phyloP scores from a whole-genome alignment of 176 grass and related monocot genomes.

The Oryza glaberrima region DNA sequence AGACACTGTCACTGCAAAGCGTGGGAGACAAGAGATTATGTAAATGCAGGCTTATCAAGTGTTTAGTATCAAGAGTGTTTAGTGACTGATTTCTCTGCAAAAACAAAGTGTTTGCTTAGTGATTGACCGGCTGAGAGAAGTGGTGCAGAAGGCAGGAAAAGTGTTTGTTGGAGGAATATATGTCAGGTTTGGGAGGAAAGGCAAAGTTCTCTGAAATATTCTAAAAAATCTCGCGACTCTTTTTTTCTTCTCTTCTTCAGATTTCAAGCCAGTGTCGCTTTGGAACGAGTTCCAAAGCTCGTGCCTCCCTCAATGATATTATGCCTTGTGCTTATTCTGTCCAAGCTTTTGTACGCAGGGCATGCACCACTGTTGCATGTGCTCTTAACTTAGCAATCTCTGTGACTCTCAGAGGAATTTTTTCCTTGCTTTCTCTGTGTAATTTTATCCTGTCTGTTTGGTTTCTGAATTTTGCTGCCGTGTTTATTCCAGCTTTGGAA shows the following conservation, averaged over 20 bases:
- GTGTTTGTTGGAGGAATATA: constrained; percentile 48
- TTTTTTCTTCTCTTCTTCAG: background rate
- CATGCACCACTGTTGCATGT: constrained; percentile 34
- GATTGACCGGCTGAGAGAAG: background rate
- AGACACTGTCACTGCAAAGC: background rate
- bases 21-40: background rate
- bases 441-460: constrained; percentile 24
- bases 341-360: constrained; percentile 46
- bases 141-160: constrained; percentile 30
- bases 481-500: constrained; percentile 38
- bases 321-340: constrained; percentile 60
- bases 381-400: constrained; percentile 27
- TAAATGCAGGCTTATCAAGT: background rate
- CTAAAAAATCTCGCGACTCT: constrained; percentile 27
- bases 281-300: constrained; percentile 36
- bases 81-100: background rate
- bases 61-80: background rate
- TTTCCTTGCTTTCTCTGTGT: background rate
- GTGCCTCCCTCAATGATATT: constrained; percentile 42
- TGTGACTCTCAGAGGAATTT: constrained; percentile 30
- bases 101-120: constrained; percentile 10
- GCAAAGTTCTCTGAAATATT: constrained; percentile 39
- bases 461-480: constrained; percentile 16
- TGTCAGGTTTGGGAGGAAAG: constrained; percentile 22
- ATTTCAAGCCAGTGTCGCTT: background rate